Percentiles rank a stretch among this genome's conserved stretches.
These are phyloP conservation scores for Stromatinia cepivora DNA, from an alignment of 2,329 filamentous ascomycete genomes.

Conservation along the genomic window DNA sequence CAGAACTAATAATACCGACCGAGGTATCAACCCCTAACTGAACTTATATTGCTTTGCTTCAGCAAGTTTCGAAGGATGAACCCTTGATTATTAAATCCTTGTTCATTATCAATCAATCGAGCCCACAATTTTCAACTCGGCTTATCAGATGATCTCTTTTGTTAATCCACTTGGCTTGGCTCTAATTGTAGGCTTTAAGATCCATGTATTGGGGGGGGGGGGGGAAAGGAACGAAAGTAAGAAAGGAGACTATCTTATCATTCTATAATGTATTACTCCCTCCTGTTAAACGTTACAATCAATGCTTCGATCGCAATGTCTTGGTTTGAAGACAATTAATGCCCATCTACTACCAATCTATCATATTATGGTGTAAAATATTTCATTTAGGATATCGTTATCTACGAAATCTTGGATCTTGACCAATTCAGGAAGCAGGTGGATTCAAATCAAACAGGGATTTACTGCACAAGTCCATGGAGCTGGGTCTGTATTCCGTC, in stretches of 20 bases:
- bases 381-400: background rate
- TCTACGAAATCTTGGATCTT: background rate
- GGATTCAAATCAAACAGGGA: background rate
- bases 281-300: background rate
- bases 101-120: background rate
- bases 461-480: background rate
- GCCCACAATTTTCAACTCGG: background rate
- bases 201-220: background rate
- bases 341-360: background rate
- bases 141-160: background rate
- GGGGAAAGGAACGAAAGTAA: background rate
- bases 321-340: background rate
- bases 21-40: background rate
- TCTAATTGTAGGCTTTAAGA: background rate
- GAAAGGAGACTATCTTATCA: background rate
- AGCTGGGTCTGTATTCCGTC: conserved; percentile 10
- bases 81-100: background rate
- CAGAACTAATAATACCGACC: background rate
- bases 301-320: background rate
- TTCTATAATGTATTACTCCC: background rate
- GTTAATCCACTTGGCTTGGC: background rate
- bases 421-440: background rate
- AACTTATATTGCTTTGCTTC: background rate
- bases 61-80: background rate
- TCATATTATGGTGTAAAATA: background rate